Evolutionary conservation across 805 yeast genomes (phyloP), one percentile per base, ranked within the genome.

Genomic region (Sugiyamaella floridensis): DNA sequence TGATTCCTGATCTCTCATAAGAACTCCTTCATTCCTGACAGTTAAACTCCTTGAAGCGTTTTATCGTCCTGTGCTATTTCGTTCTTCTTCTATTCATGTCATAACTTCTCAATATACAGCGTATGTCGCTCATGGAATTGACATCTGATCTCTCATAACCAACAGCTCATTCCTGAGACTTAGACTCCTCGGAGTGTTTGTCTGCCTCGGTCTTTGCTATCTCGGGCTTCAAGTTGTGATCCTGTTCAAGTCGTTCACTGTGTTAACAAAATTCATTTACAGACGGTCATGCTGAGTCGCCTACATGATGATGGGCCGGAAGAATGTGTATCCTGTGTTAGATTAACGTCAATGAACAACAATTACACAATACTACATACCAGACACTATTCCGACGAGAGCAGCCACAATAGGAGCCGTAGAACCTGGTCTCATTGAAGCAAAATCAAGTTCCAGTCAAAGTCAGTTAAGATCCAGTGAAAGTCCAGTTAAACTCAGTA

Each of bases 301-400:
- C n/a, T 45, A 45, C 48, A 45, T 45, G 12, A 45, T 18, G 18
- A 45, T 45, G 4, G 48, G 40, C 26, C 48, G 40, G 48, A 45
- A 45, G 19, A 45, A 45, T 20, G 22, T 45, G 15, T 45, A 45
- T 14, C 48, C 48, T 45, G 15, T 18, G 40, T 16, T 32, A 16
- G 32, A 11, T 19, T 15, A 14, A 20, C 11, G 10, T 3, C 4
- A 32, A 22, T 22, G 37, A 32, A 32, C 9, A 32, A 7, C 19
- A 15, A 11, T 42, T 29, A 22, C 16, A 15, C 22, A 29, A 29
- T 4, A n/a, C 16, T 16, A 45, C 48, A 10, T 20, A 45, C 48
- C 48, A 3, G 48, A 45, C 11, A 45, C 11, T 1, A 34, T 40
- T 14, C 48, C 48, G 11, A 45, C 48, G 4, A 45, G 18, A n/a